These are phyloP conservation scores for Alternaria arborescens DNA, from an alignment of 2,329 filamentous ascomycete genomes.

Conservation along the genomic window DNA sequence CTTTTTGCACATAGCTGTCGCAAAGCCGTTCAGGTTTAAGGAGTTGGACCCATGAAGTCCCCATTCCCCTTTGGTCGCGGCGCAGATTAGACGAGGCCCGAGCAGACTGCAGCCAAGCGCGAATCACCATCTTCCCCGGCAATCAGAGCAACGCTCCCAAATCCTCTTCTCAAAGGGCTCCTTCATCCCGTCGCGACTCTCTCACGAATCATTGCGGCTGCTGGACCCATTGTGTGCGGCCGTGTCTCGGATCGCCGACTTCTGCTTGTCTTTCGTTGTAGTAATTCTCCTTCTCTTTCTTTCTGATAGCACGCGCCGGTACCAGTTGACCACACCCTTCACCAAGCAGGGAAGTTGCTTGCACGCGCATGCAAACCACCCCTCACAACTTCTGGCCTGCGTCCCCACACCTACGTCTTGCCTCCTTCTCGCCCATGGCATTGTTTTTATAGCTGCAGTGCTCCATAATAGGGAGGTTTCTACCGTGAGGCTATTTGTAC, in stretches of 20 bases:
- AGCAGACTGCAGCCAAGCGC: constrained; percentile 33
- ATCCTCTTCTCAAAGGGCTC: constrained; percentile 30
- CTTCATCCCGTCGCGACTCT: constrained; percentile 30
- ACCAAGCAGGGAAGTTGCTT: constrained; percentile 38
- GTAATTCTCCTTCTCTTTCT: constrained; percentile 20
- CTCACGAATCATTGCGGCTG: constrained; percentile 28
- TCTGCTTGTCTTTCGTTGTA: constrained; percentile 35
- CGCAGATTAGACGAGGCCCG: constrained; percentile 25
- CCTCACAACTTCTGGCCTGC: constrained; percentile 26
- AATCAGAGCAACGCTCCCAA: constrained; percentile 22
- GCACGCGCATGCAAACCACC: constrained; percentile 38
- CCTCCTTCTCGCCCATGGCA: constrained; percentile 24
- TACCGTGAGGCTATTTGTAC: constrained; percentile 14
- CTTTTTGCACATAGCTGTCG: constrained; percentile 9
- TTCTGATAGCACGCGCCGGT: constrained; percentile 22
- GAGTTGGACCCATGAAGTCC: constrained; percentile 7
- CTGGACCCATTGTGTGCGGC: constrained; percentile 29
- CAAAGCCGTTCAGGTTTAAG: constrained; percentile 5
- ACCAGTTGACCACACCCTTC: constrained; percentile 7
- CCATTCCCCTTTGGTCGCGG: constrained; percentile 20
- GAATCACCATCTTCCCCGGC: constrained; percentile 33
- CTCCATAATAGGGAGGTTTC: constrained; percentile 16
- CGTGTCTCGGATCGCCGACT: constrained; percentile 28
- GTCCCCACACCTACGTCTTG: constrained; percentile 27
- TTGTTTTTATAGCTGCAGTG: constrained; percentile 18